Percentiles rank a stretch among this genome's conserved stretches.
These are phyloP conservation scores for Eimeria sp. DNA, from an alignment of 169 alveolate genomes.

Conservation along the genomic window DNA sequence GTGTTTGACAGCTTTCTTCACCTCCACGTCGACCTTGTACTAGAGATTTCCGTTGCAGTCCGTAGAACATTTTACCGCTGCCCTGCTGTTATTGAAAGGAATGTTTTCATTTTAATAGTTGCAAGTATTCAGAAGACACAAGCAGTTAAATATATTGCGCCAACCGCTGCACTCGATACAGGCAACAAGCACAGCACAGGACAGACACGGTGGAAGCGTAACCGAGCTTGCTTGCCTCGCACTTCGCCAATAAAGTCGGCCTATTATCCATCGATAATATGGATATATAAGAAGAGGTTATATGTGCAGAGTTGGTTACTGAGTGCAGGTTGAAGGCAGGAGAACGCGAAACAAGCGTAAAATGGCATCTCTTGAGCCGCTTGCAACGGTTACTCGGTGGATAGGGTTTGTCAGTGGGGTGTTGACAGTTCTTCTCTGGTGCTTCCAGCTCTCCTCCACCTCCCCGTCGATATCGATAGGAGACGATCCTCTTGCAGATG, in stretches of 20 bases:
- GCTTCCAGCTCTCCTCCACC: slow-evolving; percentile 70
- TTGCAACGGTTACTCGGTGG: slow-evolving; percentile 78
- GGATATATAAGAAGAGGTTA: not conserved
- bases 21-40: too few relatives aligned
- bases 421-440: slow-evolving; percentile 72
- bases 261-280: not conserved
- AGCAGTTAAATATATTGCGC: too few relatives aligned
- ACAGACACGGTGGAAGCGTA: too few relatives aligned
- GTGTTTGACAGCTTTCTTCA: not conserved
- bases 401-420: slow-evolving; percentile 74
- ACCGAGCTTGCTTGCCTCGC: not conserved
- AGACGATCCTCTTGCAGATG: slow-evolving; percentile 74
- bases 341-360: not conserved
- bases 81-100: not conserved
- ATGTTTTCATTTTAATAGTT: too few relatives aligned
- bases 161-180: too few relatives aligned
- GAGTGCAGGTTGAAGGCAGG: slow-evolving; percentile 1
- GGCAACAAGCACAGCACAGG: too few relatives aligned
- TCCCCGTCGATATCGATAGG: slow-evolving; percentile 75
- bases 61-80: not conserved
- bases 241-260: too few relatives aligned
- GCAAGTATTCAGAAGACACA: too few relatives aligned
- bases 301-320: slow-evolving; percentile 2
- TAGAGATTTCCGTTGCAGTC: not conserved
- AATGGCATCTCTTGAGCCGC: slow-evolving; percentile 68